phyloP scores from a whole-genome alignment of 345 rosid genomes.

The Populus tremula region DNA sequence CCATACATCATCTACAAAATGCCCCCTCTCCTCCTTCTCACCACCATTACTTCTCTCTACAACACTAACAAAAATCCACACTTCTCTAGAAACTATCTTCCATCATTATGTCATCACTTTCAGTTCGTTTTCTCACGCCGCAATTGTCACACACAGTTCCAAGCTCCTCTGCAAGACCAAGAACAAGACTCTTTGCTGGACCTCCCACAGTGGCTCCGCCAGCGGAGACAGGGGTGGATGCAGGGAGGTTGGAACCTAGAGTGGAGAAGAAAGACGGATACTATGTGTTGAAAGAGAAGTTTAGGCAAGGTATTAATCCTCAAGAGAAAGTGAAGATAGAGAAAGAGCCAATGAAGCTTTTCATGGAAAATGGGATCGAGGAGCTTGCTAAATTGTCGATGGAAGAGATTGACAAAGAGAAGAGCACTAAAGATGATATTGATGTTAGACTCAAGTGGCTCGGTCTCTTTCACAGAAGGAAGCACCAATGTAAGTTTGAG shows the following conservation, averaged over 20 bases:
- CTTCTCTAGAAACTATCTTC: background rate
- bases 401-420: slow-evolving; percentile 67
- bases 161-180: slow-evolving; percentile 33
- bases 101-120: slow-evolving; percentile 45
- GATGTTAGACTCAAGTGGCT: slow-evolving; percentile 98
- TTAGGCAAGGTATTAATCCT: slow-evolving; percentile 75
- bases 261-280: slow-evolving; percentile 76
- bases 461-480: slow-evolving; percentile 89
- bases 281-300: slow-evolving; percentile 82
- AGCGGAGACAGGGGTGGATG: too few species aligned
- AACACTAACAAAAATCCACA: background rate
- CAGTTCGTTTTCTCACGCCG: slow-evolving; percentile 48
- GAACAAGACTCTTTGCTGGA: slow-evolving; percentile 37
- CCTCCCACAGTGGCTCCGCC: slow-evolving; percentile 17
- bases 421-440: slow-evolving; percentile 65
- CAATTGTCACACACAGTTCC: slow-evolving; percentile 21
- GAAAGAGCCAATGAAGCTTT: slow-evolving; percentile 81
- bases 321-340: slow-evolving; percentile 84
- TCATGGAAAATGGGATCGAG: slow-evolving; percentile 71
- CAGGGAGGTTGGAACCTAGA: slow-evolving; percentile 69
- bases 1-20: too few species aligned
- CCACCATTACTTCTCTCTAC: too few species aligned
- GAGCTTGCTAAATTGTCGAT: slow-evolving; percentile 67
- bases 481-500: slow-evolving; percentile 65
- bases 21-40: too few species aligned